These are phyloP conservation scores for Saccharum spontaneum DNA, from an alignment of 176 grass and related monocot genomes.

Conservation along the genomic window DNA sequence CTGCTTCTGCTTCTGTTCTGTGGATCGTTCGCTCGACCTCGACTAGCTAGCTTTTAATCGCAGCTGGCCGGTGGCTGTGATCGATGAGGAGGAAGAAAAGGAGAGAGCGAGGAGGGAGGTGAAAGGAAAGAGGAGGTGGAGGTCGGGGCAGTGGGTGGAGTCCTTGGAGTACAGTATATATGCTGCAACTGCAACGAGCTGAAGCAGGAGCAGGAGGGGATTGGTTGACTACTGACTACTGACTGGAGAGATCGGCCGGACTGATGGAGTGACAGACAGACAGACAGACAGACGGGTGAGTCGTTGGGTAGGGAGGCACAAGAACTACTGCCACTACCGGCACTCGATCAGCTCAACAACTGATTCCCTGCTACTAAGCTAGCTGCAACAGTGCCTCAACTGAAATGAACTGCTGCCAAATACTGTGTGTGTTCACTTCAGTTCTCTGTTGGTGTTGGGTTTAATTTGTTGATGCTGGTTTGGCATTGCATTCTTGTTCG, in stretches of 20 bases:
- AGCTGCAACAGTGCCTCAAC: background rate
- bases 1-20: no score
- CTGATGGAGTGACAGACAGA: background rate
- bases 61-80: background rate
- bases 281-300: background rate
- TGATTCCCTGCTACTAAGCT: no score
- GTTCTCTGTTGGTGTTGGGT: background rate
- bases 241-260: background rate
- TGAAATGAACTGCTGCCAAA: background rate
- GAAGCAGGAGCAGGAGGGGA: background rate
- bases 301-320: background rate
- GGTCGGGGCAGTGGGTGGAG: background rate
- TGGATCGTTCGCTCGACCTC: no score
- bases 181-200: background rate
- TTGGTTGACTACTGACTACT: no score
- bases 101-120: background rate
- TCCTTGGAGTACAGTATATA: background rate
- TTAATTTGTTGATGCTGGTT: background rate
- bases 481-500: background rate
- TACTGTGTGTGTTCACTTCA: background rate
- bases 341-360: background rate
- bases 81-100: background rate
- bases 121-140: background rate
- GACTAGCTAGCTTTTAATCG: background rate
- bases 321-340: conserved; percentile 13